Conservation (phyloP, 352 stramenopile species). For the Phytophthora pistaciae region DNA sequence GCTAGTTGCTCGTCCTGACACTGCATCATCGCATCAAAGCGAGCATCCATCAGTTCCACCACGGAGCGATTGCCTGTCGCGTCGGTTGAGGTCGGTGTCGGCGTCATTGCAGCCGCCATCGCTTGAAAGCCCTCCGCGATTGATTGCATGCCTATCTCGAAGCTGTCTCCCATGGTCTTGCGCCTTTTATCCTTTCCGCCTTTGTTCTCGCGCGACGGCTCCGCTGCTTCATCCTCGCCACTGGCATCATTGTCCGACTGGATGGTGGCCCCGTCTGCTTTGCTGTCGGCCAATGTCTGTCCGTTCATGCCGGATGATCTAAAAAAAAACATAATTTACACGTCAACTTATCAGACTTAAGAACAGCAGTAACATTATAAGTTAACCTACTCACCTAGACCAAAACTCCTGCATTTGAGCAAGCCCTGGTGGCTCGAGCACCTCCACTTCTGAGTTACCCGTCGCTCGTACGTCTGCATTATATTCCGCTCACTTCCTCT, state of each 20-base stretch:
- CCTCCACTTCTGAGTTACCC: slow-evolving; percentile 2
- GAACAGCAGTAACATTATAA: background rate
- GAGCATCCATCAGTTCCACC: slow-evolving; percentile 2
- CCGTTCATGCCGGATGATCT: slow-evolving; percentile 2
- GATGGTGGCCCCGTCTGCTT: background rate
- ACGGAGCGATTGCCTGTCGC: background rate
- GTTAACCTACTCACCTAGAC: slow-evolving; percentile 2
- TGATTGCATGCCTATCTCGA: slow-evolving; percentile 14
- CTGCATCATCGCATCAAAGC: slow-evolving; percentile 14
- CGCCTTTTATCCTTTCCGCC: slow-evolving; percentile 1
- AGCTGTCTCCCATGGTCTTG: slow-evolving; percentile 8
- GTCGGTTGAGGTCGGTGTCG: background rate
- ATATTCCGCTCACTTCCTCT: slow-evolving; percentile 11
- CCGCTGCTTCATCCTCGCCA: background rate
- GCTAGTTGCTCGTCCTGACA: slow-evolving; percentile 6
- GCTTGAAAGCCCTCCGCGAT: slow-evolving; percentile 14
- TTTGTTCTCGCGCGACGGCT: background rate
- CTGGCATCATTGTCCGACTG: background rate
- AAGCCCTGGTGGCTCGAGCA: slow-evolving; percentile 7
- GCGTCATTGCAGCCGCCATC: slow-evolving; percentile 3
- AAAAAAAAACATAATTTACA: background rate
- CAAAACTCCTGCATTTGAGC: slow-evolving; percentile 11
- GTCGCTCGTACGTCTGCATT: slow-evolving; percentile 10
- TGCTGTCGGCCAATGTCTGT: slow-evolving; percentile 8
- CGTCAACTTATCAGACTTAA: background rate